Evolutionary conservation across 371 early-diverging fungal genomes (phyloP).

Genomic region (Rhizopus arrhizus): DNA sequence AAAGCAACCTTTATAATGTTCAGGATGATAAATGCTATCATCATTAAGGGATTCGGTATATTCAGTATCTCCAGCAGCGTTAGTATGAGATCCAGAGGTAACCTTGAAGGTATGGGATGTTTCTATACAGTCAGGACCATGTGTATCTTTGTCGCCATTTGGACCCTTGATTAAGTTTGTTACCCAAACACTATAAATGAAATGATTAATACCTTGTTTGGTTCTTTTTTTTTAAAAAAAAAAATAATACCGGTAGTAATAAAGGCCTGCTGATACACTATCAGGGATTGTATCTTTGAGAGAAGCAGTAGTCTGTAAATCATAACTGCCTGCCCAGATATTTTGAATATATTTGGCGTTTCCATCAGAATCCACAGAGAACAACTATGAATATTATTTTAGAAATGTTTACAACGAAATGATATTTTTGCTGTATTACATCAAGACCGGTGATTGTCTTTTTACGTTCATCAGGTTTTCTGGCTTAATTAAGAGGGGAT

Average conservation of each 20-base stretch:
- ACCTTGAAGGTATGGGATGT: conserved; percentile 65
- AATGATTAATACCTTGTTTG: background rate
- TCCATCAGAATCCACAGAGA: conserved; percentile 37
- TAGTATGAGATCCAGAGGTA: conserved; percentile 54
- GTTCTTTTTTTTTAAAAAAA: background rate
- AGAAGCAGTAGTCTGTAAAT: conserved; percentile 34
- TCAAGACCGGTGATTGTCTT: conserved; percentile 51
- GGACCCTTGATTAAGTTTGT: conserved; percentile 43
- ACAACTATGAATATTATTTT: conserved; percentile 28
- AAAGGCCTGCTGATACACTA: conserved; percentile 40
- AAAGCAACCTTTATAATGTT: conserved; percentile 45
- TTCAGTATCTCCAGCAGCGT: conserved; percentile 56
- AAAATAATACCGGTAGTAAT: conserved; percentile 49
- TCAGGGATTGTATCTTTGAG: conserved; percentile 35
- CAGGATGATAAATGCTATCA: conserved; percentile 30
- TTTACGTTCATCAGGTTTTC: conserved; percentile 28
- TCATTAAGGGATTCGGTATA: conserved; percentile 44
- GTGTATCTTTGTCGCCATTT: conserved; percentile 5
- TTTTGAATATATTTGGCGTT: conserved; percentile 48
- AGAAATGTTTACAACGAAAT: background rate
- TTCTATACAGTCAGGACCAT: conserved; percentile 54
- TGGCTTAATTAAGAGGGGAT: conserved; percentile 10
- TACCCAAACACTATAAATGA: conserved; percentile 42
- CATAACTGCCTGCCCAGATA: conserved; percentile 43
- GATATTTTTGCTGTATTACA: conserved; percentile 30